These are phyloP conservation scores for Bombardia bombarda DNA, from an alignment of 495 filamentous ascomycete genomes.

Conservation along the genomic window DNA sequence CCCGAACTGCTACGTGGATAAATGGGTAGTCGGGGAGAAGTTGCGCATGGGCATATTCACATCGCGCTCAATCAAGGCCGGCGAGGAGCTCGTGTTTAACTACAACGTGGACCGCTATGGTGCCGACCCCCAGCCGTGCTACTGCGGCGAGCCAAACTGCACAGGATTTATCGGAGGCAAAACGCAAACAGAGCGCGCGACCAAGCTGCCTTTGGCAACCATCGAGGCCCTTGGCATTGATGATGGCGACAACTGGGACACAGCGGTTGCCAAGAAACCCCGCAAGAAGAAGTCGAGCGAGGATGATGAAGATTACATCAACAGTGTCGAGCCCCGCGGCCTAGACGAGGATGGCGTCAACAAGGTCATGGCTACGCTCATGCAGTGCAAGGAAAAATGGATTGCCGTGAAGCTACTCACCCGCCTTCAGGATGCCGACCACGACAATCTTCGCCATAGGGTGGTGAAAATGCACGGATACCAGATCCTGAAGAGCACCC, in stretches of 20 bases:
- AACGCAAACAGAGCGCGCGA: constrained; percentile 92
- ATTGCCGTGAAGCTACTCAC: constrained; percentile 91
- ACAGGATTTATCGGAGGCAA: constrained; percentile 94
- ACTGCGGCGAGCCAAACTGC: constrained; percentile 92
- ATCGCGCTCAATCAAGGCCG: constrained; percentile 72
- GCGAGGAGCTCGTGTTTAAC: constrained; percentile 98
- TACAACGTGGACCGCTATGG: constrained; percentile 99
- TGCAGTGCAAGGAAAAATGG: constrained; percentile 99
- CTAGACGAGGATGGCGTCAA: constrained; percentile 85
- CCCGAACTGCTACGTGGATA: constrained; percentile 98
- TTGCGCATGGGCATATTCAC: constrained; percentile 99
- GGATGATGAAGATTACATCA: constrained; percentile 94
- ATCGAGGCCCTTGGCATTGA: constrained; percentile 96
- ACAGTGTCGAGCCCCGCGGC: constrained; percentile 74
- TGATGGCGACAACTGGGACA: constrained; percentile 87
- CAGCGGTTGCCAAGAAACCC: constrained; percentile 75
- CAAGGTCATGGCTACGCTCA: constrained; percentile 97
- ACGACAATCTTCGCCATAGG: constrained; percentile 78
- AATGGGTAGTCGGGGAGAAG: constrained; percentile 98
- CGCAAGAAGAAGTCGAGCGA: constrained; percentile 92
- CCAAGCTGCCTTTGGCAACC: constrained; percentile 80
- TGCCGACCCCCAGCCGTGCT: constrained; percentile 92
- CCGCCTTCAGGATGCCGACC: constrained; percentile 82
- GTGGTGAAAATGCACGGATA: constrained; percentile 97
- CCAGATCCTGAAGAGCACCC: constrained; percentile 78